Base-by-base conservation (phyloP, 306 rosid genomes). In the Fagus sylvatica region DNA sequence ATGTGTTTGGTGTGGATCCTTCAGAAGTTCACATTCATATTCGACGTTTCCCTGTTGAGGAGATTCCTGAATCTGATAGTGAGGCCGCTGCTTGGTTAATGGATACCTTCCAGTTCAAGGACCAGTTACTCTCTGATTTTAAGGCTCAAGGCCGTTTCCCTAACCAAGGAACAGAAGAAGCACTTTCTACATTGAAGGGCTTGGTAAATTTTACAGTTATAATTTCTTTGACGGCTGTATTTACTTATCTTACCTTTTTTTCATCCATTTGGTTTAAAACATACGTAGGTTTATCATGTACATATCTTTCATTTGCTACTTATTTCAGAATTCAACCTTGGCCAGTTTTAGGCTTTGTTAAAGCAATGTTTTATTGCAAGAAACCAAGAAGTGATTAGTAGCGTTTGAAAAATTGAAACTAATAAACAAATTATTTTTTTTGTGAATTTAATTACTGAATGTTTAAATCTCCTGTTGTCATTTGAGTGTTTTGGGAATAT, bases 11-110 rank as follows among this genome's bases (percentile, higher is more conserved):
- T 10, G 73, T 93, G 39, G 93, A 88, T 83, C 99, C 99, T 71
- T 91, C 97, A 51, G 99, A 93, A 86, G 99, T 96, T 72, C 98
- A 96, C 78, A 51, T 96, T 22, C 96, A 96, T 77, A 78, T 93
- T 73, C 83, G 86, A 71, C 91, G 99, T 39, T 81, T 96, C 70
- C 86, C 89, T 17, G 57, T 86, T 1, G 87, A 72, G 28, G 89
- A 87, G 51, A 90, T 96, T 64, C 96, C 99, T 4, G 73, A 40
- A 40, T 85, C 98, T 3, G 91, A 85, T 67, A 76, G 72, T 7
- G 85, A 89, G 74, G 87, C 91, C n/a, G 75, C 85, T 51, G 83
- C 89, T 66, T 96, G 99, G 98, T 74, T 96, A 82, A 84, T 90
- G 36, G 57, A 88, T 12, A 16, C 86, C 73, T 96, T 91, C 90